Percentiles rank a stretch among this genome's conserved stretches.
Evolutionary conservation across 2,329 filamentous ascomycete genomes (phyloP).

Genomic region (Ascosphaera apis): DNA sequence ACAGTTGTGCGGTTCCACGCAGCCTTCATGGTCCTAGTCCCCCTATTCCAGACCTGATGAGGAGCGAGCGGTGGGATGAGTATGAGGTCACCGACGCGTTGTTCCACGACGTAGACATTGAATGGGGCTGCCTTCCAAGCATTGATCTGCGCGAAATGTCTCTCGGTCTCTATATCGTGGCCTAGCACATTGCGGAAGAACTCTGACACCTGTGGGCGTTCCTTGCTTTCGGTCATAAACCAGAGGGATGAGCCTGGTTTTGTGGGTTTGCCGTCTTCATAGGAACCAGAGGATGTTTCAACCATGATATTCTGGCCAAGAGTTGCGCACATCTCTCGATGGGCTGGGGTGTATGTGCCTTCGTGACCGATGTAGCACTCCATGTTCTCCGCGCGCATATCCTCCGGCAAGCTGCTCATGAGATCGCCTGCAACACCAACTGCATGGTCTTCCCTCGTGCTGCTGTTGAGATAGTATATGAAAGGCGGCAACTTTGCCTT

Average conservation of each 20-base stretch:
- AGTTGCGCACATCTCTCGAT: conserved; percentile 93
- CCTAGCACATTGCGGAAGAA: conserved; percentile 85
- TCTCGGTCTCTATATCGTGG: conserved; percentile 91
- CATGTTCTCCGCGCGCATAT: conserved; percentile 84
- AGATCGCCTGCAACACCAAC: conserved; percentile 50
- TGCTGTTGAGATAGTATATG: conserved; percentile 81
- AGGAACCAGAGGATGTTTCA: conserved; percentile 45
- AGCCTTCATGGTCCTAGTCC: conserved; percentile 87
- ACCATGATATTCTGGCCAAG: conserved; percentile 98
- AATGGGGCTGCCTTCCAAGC: conserved; percentile 92
- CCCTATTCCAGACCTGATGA: conserved; percentile 96
- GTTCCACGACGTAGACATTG: conserved; percentile 77
- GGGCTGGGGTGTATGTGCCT: conserved; percentile 84
- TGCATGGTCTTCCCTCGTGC: conserved; percentile 37
- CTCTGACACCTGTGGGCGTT: conserved; percentile 71
- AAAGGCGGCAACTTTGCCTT: conserved; percentile 53
- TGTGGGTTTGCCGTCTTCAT: conserved; percentile 44
- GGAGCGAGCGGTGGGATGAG: conserved; percentile 79
- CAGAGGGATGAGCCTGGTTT: conserved; percentile 77
- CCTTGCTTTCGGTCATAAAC: conserved; percentile 97
- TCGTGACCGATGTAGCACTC: conserved; percentile 99
- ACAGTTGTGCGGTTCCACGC: conserved; percentile 93
- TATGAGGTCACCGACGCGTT: conserved; percentile 76
- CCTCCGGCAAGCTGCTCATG: conserved; percentile 71
- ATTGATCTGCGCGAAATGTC: conserved; percentile 86